Evolutionary conservation across 2,329 filamentous ascomycete genomes (phyloP), one percentile per base, ranked within the genome.

Genomic region (Colletotrichum sp.): DNA sequence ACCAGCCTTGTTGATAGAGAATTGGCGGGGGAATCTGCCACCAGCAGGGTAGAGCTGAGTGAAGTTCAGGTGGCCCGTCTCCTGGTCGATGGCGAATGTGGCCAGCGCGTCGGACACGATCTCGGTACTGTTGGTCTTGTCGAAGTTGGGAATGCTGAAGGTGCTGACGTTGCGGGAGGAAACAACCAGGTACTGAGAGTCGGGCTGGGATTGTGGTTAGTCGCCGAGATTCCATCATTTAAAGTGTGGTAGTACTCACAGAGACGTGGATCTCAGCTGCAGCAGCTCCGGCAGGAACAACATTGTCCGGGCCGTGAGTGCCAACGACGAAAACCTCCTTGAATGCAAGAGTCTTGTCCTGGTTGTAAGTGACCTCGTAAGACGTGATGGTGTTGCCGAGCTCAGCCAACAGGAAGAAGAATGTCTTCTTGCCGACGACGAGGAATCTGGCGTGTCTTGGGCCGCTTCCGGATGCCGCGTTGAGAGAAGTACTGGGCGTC

Each of bases 11-110:
- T 93, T 95, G 72, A 95, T 84, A 64, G 89, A 90, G 81, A 95
- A 93, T 30, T 94, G 92, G 21, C 94, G 89, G 0, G 94, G 94
- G 71, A 88, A 89, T 7, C 85, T 83, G 3, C 94, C 95, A 64
- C 93, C 92, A 0, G 92, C 89, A 0, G 93, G 87, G 16, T 89
- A 88, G 21, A 92, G 86, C 79, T 93, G 89, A 3, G 90, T 82
- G 75, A 91, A 88, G 1, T 80, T 83, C 26, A 95, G 85, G 2
- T 83, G 85, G 8, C 93, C 93, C 21, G 88, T 89, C 13, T 81
- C 76, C 3, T 81, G 76, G 79, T 91, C 84, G 77, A 95, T 89
- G 68, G 85, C 80, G 85, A 92, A 95, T 70, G 88, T 92, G 71
- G 93, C 88, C 66, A 96, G 84, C 2, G 93, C 90, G 81, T 95